Evolutionary conservation across 2,329 filamentous ascomycete species (phyloP).

Genomic region (Penicillium sp.): DNA sequence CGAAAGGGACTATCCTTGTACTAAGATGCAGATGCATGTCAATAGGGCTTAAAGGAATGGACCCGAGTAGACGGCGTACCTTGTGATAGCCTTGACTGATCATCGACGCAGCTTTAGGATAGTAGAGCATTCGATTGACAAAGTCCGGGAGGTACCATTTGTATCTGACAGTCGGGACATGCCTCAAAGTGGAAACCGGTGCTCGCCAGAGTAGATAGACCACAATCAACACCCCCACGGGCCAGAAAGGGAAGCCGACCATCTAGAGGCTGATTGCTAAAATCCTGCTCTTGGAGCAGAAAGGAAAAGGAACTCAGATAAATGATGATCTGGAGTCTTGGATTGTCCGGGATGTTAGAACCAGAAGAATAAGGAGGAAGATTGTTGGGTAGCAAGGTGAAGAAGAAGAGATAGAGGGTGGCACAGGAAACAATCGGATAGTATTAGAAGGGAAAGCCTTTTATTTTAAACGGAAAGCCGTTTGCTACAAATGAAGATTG

Average conservation of each 20-base stretch:
- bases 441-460: constrained; percentile 6
- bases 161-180: constrained; percentile 27
- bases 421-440: constrained; percentile 20
- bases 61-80: constrained; percentile 9
- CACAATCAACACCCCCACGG: constrained; percentile 9
- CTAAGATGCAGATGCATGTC: constrained; percentile 14
- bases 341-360: not conserved
- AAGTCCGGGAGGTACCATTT: constrained; percentile 22
- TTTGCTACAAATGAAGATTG: constrained; percentile 5
- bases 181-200: constrained; percentile 9
- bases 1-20: constrained; percentile 30
- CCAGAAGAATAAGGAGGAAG: not conserved
- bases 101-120: constrained; percentile 21
- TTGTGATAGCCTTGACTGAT: constrained; percentile 30
- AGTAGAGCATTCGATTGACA: constrained; percentile 29
- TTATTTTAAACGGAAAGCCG: not conserved
- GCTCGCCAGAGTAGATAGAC: constrained; percentile 11
- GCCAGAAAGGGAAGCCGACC: constrained; percentile 7
- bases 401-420: constrained; percentile 11
- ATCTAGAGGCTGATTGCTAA: constrained; percentile 1
- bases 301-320: not conserved
- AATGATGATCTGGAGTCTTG: not conserved
- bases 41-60: not conserved
- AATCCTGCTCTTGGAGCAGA: not conserved
- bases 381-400: constrained; percentile 1